phyloP scores from a whole-genome alignment of 2,329 filamentous ascomycete species.

The Neoscytalidium dimidiatum region DNA sequence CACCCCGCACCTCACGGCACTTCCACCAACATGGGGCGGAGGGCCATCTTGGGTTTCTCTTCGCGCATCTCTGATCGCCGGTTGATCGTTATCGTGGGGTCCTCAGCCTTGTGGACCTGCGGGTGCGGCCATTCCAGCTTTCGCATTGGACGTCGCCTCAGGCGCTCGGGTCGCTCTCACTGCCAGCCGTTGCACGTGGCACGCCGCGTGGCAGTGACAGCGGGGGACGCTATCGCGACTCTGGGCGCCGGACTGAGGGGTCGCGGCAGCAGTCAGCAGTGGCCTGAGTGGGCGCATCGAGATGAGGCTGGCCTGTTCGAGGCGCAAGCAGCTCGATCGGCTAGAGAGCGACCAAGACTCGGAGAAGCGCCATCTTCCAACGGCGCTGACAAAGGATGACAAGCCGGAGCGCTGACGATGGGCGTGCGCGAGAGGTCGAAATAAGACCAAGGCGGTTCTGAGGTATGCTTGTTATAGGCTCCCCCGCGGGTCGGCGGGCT shows the following conservation, averaged over 20 bases:
- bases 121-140: background rate
- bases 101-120: background rate
- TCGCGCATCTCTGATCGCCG: background rate
- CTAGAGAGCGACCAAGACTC: too few relatives aligned
- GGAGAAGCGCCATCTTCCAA: too few relatives aligned
- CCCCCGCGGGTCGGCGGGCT: background rate
- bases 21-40: background rate
- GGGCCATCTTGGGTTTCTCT: too few relatives aligned
- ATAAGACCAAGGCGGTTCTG: background rate
- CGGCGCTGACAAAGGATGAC: background rate
- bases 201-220: background rate
- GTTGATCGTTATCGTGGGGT: background rate
- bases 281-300: too few relatives aligned
- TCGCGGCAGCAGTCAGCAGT: background rate
- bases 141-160: background rate
- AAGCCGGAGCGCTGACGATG: background rate
- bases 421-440: background rate
- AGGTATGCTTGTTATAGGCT: background rate
- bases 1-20: background rate
- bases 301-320: too few relatives aligned
- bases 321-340: too few relatives aligned
- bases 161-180: background rate
- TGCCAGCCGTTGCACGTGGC: background rate
- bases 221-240: too few relatives aligned
- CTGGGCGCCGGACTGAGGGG: too few relatives aligned